These are phyloP conservation scores for sweet orange (Citrus sinensis) DNA, from an alignment of 345 rosid species.

Conservation along the genomic window DNA sequence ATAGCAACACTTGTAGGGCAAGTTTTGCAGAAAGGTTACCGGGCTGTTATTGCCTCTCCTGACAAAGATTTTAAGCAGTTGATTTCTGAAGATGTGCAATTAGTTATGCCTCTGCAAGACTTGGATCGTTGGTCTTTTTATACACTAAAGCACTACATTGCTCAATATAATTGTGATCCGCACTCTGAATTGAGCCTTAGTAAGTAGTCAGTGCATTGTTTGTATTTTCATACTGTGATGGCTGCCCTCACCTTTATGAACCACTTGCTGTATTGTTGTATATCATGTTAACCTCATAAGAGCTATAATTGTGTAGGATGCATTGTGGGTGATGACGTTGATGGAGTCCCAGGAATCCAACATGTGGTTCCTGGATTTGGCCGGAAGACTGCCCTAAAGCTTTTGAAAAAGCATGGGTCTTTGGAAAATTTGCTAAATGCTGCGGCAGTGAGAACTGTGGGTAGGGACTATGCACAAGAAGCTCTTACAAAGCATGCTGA, in stretches of 20 bases:
- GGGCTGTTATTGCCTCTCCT: conserved; percentile 82
- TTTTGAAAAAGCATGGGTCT: conserved; percentile 80
- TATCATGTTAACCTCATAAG: neutral
- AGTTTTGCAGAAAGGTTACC: conserved; percentile 60
- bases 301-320: conserved; percentile 46
- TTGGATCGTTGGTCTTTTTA: conserved; percentile 87
- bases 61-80: conserved; percentile 98
- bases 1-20: conserved; percentile 76
- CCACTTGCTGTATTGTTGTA: neutral
- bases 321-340: conserved; percentile 87
- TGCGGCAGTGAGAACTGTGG: conserved; percentile 85
- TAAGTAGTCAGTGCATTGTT: conserved; percentile 33
- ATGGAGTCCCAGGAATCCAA: conserved; percentile 89
- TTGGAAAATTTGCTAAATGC: conserved; percentile 75
- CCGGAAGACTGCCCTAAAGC: conserved; percentile 78
- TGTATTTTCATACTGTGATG: neutral
- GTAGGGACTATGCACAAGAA: conserved; percentile 76
- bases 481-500: conserved; percentile 80
- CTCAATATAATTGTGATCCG: conserved; percentile 82
- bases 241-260: neutral
- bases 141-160: conserved; percentile 70
- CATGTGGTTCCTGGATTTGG: conserved; percentile 84
- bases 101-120: conserved; percentile 77
- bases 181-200: conserved; percentile 82
- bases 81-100: conserved; percentile 84